Percentiles rank a stretch among this genome's conserved stretches.
Conservation (phyloP, 1,284 basidiomycete species). For the Apiotrichum veenhuisii region DNA sequence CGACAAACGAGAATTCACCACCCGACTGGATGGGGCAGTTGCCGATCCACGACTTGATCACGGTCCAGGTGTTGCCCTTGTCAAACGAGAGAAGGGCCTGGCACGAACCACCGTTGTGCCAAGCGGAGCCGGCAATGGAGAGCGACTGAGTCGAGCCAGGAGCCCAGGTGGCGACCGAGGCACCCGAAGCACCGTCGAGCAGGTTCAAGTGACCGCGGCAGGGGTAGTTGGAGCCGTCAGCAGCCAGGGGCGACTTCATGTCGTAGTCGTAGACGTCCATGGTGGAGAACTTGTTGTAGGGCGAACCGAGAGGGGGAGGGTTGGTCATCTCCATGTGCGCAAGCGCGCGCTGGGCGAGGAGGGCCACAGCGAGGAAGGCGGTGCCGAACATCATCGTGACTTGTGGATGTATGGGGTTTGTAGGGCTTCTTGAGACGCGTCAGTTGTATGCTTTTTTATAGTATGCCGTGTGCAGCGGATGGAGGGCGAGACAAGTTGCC, state of each 20-base stretch:
- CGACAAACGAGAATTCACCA: slow-evolving; percentile 33
- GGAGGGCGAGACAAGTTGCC: not conserved
- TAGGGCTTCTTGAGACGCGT: too few relatives aligned
- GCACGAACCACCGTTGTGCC: slow-evolving; percentile 50
- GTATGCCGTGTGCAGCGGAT: not conserved
- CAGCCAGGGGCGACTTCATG: slow-evolving; percentile 43
- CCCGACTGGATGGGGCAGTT: slow-evolving; percentile 39
- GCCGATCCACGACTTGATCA: slow-evolving; percentile 47
- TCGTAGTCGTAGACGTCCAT: slow-evolving; percentile 43
- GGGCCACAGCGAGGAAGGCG: slow-evolving; percentile 6
- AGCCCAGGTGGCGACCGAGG: slow-evolving; percentile 37
- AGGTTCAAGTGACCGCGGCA: slow-evolving; percentile 50
- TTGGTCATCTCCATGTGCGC: slow-evolving; percentile 44
- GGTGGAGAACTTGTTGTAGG: slow-evolving; percentile 34
- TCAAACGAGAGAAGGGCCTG: slow-evolving; percentile 51
- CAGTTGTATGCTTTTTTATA: too few relatives aligned
- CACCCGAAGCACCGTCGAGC: slow-evolving; percentile 17
- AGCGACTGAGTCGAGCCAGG: slow-evolving; percentile 35
- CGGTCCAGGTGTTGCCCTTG: slow-evolving; percentile 47
- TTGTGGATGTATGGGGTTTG: too few relatives aligned
- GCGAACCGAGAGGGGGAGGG: slow-evolving; percentile 39
- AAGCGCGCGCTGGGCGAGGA: slow-evolving; percentile 19
- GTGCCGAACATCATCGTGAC: slow-evolving; percentile 1
- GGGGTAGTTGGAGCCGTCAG: slow-evolving; percentile 42
- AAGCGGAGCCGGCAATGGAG: slow-evolving; percentile 38